Conservation (phyloP, 129 eudicot genomes). For the Flaveria bidentis region DNA sequence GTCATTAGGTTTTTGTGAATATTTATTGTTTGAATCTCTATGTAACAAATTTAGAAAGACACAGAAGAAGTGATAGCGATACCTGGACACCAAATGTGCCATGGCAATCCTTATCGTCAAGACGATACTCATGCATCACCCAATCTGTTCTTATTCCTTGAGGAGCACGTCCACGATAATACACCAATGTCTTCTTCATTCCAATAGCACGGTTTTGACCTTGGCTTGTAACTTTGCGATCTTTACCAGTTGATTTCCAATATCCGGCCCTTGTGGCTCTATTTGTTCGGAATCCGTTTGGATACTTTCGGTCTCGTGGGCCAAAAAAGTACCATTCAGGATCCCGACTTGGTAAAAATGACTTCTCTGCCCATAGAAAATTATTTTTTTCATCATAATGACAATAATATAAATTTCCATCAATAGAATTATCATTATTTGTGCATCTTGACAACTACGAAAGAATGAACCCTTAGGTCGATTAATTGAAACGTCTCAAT, state of each 20-base stretch:
- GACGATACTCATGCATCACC: slow-evolving; percentile 99
- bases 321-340: slow-evolving; percentile 99
- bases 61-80: neutral
- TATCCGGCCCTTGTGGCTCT: slow-evolving; percentile 95
- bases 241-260: slow-evolving; percentile 98
- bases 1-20: too few species aligned
- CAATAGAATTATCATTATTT: neutral
- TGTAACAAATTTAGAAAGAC: too few species aligned
- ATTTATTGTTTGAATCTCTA: too few species aligned
- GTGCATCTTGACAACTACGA: neutral
- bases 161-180: slow-evolving; percentile 95
- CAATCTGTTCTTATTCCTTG: slow-evolving; percentile 93
- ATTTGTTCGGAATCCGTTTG: slow-evolving; percentile 90
- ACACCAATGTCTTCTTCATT: slow-evolving; percentile 96
- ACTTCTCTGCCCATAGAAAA: slow-evolving; percentile 52
- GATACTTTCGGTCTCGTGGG: slow-evolving; percentile 92
- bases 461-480: neutral
- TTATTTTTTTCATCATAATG: too few species aligned
- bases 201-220: slow-evolving; percentile 55
- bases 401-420: too few species aligned
- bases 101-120: slow-evolving; percentile 77
- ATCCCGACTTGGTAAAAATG: slow-evolving; percentile 82
- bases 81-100: slow-evolving; percentile 75
- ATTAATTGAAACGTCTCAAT: neutral
- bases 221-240: slow-evolving; percentile 69